Conservation (phyloP, 2,329 filamentous ascomycete species). For the Penicillium expansum region DNA sequence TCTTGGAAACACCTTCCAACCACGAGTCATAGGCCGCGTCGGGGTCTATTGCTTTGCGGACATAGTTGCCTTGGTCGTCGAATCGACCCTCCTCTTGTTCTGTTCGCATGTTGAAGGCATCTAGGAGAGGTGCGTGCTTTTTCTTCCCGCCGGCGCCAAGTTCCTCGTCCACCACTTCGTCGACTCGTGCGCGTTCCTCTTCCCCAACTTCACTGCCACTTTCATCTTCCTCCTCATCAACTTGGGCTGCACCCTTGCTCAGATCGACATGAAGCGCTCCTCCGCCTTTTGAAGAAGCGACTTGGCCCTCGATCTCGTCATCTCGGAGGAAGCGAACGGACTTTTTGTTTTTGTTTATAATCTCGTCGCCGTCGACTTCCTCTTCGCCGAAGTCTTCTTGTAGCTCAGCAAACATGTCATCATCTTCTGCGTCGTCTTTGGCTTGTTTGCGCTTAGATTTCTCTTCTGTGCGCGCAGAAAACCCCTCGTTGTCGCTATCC, state of each 20-base stretch:
- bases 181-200: slow-evolving; percentile 66
- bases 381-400: slow-evolving; percentile 59
- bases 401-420: slow-evolving; percentile 79
- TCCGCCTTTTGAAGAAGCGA: slow-evolving; percentile 68
- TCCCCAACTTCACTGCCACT: slow-evolving; percentile 62
- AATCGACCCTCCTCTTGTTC: slow-evolving; percentile 93
- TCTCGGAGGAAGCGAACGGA: slow-evolving; percentile 59
- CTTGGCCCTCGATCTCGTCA: slow-evolving; percentile 75
- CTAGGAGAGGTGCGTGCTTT: slow-evolving; percentile 86
- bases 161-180: slow-evolving; percentile 80
- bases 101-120: slow-evolving; percentile 89
- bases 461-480: slow-evolving; percentile 69
- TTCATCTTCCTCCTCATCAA: slow-evolving; percentile 63
- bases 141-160: slow-evolving; percentile 88
- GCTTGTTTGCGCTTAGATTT: slow-evolving; percentile 45
- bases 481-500: slow-evolving; percentile 87
- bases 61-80: slow-evolving; percentile 85
- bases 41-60: slow-evolving; percentile 83
- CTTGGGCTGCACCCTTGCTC: slow-evolving; percentile 50
- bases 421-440: slow-evolving; percentile 43
- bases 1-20: slow-evolving; percentile 89
- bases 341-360: slow-evolving; percentile 59
- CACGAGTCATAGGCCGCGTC: slow-evolving; percentile 89
- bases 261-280: slow-evolving; percentile 61
- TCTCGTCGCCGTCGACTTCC: slow-evolving; percentile 52